A percentile compares a stretch with the other conserved stretches of the same genome.
phyloP scores from a whole-genome alignment of 2,329 filamentous ascomycete genomes.

The Venturia asperata region DNA sequence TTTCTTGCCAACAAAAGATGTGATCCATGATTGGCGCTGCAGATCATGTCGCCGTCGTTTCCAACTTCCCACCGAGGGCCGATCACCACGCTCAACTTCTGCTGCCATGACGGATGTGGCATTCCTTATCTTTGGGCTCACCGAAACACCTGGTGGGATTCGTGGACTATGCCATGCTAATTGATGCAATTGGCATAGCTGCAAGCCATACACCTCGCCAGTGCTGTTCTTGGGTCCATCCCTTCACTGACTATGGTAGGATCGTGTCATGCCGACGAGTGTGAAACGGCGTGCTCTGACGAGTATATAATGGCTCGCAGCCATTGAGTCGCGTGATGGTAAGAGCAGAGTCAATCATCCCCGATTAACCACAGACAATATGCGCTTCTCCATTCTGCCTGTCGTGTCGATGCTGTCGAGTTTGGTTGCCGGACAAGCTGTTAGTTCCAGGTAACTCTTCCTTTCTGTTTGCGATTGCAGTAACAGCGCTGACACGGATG shows the following conservation, averaged over 20 bases:
- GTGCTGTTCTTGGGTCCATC: not conserved
- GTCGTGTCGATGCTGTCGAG: not conserved
- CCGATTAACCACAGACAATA: not conserved
- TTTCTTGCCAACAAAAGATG: too few species aligned
- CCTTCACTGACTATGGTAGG: not conserved
- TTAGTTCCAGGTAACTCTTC: not conserved
- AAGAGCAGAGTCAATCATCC: not conserved
- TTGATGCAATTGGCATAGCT: slow-evolving; percentile 2
- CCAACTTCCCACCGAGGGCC: not conserved
- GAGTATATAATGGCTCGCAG: not conserved
- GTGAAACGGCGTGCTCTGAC: not conserved
- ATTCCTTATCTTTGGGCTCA: not conserved
- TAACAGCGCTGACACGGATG: not conserved
- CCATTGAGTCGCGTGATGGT: not conserved
- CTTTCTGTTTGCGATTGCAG: not conserved
- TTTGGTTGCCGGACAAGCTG: not conserved
- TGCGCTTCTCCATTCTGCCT: not conserved
- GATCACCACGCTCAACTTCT: not conserved
- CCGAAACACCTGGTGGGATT: not conserved
- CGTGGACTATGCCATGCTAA: not conserved
- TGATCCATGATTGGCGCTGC: too few species aligned
- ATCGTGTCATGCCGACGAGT: not conserved
- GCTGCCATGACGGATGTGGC: slow-evolving; percentile 6
- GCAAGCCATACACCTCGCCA: not conserved
- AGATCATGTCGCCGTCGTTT: not conserved